Conservation (phyloP, 345 rosid species). For the Eucalyptus microcorys region DNA sequence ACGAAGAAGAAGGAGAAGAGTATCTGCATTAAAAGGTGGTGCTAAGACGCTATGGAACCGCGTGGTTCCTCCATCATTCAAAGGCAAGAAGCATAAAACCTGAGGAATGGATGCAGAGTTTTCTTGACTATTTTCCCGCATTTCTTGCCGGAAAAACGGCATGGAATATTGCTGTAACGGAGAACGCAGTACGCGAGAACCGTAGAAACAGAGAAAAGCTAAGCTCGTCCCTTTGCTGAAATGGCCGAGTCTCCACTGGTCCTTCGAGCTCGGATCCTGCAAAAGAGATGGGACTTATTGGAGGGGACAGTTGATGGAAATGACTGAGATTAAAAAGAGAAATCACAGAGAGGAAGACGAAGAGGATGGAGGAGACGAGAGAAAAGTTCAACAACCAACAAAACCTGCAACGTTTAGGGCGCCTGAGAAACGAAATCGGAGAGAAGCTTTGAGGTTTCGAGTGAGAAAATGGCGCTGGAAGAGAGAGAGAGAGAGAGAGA, state of each 20-base stretch:
- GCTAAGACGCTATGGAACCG: not conserved
- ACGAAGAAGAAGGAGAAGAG: not conserved
- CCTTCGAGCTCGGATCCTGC: not conserved
- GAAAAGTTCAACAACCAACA: not conserved
- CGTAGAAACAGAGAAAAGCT: not conserved
- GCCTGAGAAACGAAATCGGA: not conserved
- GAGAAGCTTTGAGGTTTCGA: not conserved
- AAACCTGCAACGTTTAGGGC: not conserved
- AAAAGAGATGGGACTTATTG: not conserved
- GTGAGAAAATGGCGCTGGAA: not conserved
- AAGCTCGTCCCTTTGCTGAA: not conserved
- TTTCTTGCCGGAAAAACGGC: not conserved
- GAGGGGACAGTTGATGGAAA: not conserved
- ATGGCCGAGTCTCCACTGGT: not conserved
- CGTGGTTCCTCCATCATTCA: not conserved
- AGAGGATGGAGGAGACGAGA: not conserved
- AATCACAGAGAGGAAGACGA: not conserved
- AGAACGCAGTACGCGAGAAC: not conserved
- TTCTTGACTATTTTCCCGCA: not conserved
- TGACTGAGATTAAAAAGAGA: not conserved
- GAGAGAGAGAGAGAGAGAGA: too few species aligned
- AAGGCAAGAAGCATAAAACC: not conserved
- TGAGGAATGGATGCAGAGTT: not conserved
- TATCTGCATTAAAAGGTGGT: not conserved
- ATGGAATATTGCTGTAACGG: not conserved